Conservation (phyloP, 495 filamentous ascomycete species). For the Penicillium manginii region DNA sequence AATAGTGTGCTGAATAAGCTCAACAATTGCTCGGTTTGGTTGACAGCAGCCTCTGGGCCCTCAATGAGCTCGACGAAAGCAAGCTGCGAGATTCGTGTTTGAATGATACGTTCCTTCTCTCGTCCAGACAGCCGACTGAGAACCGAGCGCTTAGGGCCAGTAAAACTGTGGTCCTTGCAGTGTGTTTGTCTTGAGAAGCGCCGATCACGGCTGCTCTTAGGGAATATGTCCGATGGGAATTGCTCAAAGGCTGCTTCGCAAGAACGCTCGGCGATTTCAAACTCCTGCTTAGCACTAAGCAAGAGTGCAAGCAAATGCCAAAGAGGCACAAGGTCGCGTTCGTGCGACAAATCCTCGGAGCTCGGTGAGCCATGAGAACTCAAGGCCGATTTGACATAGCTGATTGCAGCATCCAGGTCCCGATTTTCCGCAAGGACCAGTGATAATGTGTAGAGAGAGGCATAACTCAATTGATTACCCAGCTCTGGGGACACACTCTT, state of each 20-base stretch:
- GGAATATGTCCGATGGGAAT: constrained; percentile 61
- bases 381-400: constrained; percentile 69
- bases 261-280: constrained; percentile 72
- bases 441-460: constrained; percentile 78
- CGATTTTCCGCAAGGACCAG: constrained; percentile 79
- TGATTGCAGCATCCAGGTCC: constrained; percentile 75
- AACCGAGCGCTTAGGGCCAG: constrained; percentile 47
- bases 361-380: constrained; percentile 37
- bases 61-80: constrained; percentile 80
- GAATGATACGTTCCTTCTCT: constrained; percentile 80
- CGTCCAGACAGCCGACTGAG: constrained; percentile 74
- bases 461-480: constrained; percentile 62
- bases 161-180: constrained; percentile 37
- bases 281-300: constrained; percentile 85
- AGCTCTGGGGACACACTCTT: constrained; percentile 68
- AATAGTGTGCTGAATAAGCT: constrained; percentile 82
- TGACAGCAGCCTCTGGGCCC: constrained; percentile 80
- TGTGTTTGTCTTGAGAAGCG: constrained; percentile 36
- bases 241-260: constrained; percentile 92
- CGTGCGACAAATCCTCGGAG: constrained; percentile 36
- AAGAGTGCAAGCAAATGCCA: constrained; percentile 90
- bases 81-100: constrained; percentile 93
- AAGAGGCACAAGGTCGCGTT: constrained; percentile 46
- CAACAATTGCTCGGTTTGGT: constrained; percentile 79
- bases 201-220: constrained; percentile 53